phyloP scores from a whole-genome alignment of 129 eudicot genomes.

The Centaurea solstitialis region DNA sequence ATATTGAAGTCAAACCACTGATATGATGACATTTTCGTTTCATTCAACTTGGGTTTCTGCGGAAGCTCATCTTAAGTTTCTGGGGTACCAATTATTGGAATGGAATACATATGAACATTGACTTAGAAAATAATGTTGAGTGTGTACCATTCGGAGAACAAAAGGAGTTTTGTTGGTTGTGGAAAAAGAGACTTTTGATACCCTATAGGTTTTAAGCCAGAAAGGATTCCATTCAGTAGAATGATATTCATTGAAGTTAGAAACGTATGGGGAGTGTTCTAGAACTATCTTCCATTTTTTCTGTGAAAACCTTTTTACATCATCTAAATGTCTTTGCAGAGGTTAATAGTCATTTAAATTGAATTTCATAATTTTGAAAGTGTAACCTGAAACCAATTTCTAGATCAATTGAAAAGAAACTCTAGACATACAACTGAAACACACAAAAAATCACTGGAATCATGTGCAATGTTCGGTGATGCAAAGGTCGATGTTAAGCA shows the following conservation, averaged over 20 bases:
- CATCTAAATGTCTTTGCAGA: constrained; percentile 6
- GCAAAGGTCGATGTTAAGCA: not conserved
- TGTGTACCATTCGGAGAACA: not conserved
- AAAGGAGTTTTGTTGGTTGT: too few species aligned
- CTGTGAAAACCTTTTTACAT: not conserved
- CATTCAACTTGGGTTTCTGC: not conserved
- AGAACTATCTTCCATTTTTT: constrained; percentile 3
- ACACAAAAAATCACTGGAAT: not conserved
- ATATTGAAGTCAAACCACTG: not conserved
- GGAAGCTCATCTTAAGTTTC: not conserved
- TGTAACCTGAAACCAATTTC: not conserved
- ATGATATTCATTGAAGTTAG: not conserved
- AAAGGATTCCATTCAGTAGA: not conserved
- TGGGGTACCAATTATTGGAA: not conserved
- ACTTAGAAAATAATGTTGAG: not conserved
- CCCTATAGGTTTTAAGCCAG: not conserved
- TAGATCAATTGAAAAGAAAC: not conserved
- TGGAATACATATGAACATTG: not conserved
- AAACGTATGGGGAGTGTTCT: constrained; percentile 8
- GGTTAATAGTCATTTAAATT: constrained; percentile 2
- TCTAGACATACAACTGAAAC: not conserved
- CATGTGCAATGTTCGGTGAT: not conserved
- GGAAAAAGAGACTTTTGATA: not conserved
- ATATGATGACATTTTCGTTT: not conserved
- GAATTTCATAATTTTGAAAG: not conserved